Evolutionary conservation across 352 stramenopile species (phyloP), one percentile per base, ranked within the genome.

Genomic region (Pythium brachiatum): DNA sequence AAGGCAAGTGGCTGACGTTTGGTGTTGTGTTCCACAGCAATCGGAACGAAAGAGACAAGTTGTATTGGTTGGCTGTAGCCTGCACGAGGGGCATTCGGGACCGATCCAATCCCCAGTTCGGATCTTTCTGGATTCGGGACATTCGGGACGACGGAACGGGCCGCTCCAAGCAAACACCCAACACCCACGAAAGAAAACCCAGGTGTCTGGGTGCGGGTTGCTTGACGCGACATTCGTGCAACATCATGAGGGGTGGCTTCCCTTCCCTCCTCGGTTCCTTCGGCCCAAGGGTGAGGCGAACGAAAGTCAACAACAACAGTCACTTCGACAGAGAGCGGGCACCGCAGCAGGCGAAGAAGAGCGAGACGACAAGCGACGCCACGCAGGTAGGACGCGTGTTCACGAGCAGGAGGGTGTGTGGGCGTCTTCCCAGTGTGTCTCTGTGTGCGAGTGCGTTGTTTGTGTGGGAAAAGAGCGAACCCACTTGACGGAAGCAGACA

Each of bases 1-100:
- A 34, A n/a, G 21, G 34, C 38, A 13, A 47, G 11, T 57, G 64
- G 50, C 46, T 41, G 44, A 52, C 47, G 47, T 52, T 59, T 55
- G 34, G 27, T 27, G 50, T 29, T 59, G 53, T 66, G 50, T 60
- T 60, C 50, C 51, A 53, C 59, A 52, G 58, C n/a, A 31, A 53
- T 18, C 32, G 46, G 44, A 62, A 56, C 50, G 31, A 25, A 48
- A 44, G 11, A 23, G 52, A 34, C 11, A 32, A 26, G 32, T 58
- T 47, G 52, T 41, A 60, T 69, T 69, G 62, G 62, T 69, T 69
- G 62, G 62, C 32, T 62, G 62, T 47, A 62, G 60, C 44, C 60
- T 36, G 31, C 41, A 67, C 31, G 26, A 57, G 53, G 59, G 51
- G 60, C 52, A 16, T 26, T 51, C 32, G 67, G 67, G 67, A 74